Evolutionary conservation across 148 eudicot species (phyloP), one percentile per base, ranked within the genome.

Genomic region (Selenicereus undatus): DNA sequence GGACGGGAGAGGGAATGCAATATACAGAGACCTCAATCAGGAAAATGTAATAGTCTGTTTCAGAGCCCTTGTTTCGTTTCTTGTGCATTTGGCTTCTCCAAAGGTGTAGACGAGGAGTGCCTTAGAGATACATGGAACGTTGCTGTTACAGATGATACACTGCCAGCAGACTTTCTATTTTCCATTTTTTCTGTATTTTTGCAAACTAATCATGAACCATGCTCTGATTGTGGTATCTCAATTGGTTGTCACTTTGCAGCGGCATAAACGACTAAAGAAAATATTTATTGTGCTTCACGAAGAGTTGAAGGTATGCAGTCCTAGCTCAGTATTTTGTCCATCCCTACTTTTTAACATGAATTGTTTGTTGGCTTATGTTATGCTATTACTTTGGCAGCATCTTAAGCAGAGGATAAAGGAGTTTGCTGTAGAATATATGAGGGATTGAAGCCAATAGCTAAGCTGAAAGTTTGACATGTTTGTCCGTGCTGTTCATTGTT

Each of bases 211-310:
- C 70, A 36, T 26, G 17, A 20, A 56, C 36, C 17, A 52, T 27
- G 52, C 51, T 68, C 75, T 81, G 39, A 65, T 35, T 65, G 24
- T 21, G n/a, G 27, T 65, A n/a, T 65, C 70, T 20, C 32, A 54
- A 80, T 30, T 78, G 79, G 73, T 84, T 64, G 62, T 36, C 48
- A 62, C 81, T 84, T 11, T 86, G 90, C 95, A 96, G 99, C 91
- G 88, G 81, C 94, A 92, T 87, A 91, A 88, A 78, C 86, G 94
- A 79, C 88, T 89, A 78, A 96, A 96, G 90, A 96, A 92, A 77
- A 89, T 94, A 80, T 96, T 96, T 56, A 78, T 96, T 17, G 92
- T 94, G 88, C 97, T 96, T 88, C 97, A 96, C 88, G 91, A 94
- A 84, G 99, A 94, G 86, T 81, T 96, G 81, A 86, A 87, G 99